These are phyloP conservation scores for Colletotrichum sp. DNA, from an alignment of 2,329 filamentous ascomycete species.

Conservation along the genomic window DNA sequence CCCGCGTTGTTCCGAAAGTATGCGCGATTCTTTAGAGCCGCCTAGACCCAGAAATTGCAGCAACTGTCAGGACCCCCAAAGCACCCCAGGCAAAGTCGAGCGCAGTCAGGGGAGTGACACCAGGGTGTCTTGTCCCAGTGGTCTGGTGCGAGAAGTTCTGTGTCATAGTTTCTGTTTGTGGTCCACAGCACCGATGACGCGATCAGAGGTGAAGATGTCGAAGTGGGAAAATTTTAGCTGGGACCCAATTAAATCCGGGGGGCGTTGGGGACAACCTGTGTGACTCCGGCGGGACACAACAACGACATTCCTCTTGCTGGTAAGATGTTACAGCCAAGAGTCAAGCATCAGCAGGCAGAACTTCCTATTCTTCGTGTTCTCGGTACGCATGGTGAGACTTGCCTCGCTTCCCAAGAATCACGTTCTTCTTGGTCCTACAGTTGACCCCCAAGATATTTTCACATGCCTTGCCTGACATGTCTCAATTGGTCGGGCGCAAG, in stretches of 20 bases:
- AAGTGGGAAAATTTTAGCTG: conserved; percentile 15
- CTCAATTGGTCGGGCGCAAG: background rate
- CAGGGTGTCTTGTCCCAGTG: conserved; percentile 3
- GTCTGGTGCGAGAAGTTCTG: conserved; percentile 4
- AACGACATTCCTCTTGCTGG: background rate
- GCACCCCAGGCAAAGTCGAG: background rate
- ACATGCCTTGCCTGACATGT: background rate
- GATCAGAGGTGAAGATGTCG: conserved; percentile 20
- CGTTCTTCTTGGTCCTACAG: background rate
- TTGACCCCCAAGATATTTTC: background rate
- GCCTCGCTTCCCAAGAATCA: background rate
- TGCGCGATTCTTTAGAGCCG: conserved; percentile 1
- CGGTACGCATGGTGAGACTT: background rate
- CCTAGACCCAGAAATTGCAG: background rate
- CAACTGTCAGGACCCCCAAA: background rate
- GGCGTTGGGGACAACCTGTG: background rate
- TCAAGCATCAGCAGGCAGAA: background rate
- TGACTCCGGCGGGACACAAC: background rate
- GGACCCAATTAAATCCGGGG: background rate
- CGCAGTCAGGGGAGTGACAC: background rate
- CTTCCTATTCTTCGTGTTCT: background rate
- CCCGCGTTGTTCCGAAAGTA: background rate
- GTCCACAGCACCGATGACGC: conserved; percentile 21
- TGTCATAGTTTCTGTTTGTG: conserved; percentile 22
- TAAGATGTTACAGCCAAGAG: background rate